Base-by-base conservation (phyloP, 2,329 filamentous ascomycete species). In the Dactylonectria estremocensis region DNA sequence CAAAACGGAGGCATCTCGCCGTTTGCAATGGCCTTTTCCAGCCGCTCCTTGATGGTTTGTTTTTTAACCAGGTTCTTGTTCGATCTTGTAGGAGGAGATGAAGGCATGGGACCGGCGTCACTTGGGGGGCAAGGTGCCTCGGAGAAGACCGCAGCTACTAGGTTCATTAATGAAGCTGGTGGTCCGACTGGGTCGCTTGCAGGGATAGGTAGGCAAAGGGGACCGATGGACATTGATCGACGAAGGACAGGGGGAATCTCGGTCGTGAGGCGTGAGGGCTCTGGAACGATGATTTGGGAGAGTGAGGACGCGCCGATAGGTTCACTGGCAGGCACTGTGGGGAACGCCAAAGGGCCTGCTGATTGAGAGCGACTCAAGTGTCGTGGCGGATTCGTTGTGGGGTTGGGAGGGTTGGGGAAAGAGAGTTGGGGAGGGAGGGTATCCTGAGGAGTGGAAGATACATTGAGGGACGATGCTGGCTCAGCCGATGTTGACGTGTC, bases 1-100 rank as follows among this genome's bases (percentile, higher is more conserved):
- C 96, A 99, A 77, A 92, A 98, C 1, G 92, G 92, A 0, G 96
- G 96, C 85, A 95, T 92, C 71, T 95, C 89, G 5, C 96, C 96
- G 61, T 90, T 90, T n/a, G 87, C 87, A 61, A 98, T 91, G 0
- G 90, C 90, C 45, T 84, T 83, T 70, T 91, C 87, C 2, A 92
- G 77, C 48, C 86, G 86, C 69, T 90, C 86, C 75, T 86, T 87
- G 71, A 90, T 90, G 2, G 87, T 83, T 50, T 87, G 83, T 71
- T 93, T 93, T 75, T 90, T 90, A 3, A 90, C 87, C 22, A 84
- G 80, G 83, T 92, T 86, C 86, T 92, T 88, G 86, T 91, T 84
- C 79, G 88, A 81, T 81, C 88, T 79, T 80, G 84, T 72, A 80
- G 86, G 76, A 0, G 78, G 77, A 0, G 82, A 82, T 3, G 82